Base-by-base conservation (phyloP, 2,329 filamentous ascomycete genomes). In the Pseudocercospora fuligena region DNA sequence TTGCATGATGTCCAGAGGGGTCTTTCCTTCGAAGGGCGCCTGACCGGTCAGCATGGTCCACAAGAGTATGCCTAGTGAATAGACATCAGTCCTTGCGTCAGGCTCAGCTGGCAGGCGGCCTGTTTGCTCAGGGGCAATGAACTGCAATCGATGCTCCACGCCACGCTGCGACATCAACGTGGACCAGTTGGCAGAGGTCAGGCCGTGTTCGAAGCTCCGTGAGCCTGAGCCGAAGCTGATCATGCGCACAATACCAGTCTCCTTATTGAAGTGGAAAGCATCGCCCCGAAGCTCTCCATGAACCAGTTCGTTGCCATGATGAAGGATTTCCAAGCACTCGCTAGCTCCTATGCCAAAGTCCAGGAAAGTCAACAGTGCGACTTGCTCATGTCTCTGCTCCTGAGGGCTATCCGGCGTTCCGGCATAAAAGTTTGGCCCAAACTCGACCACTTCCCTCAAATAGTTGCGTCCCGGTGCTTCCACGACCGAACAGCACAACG, bases 41-140 rank as follows among this genome's bases (percentile, higher is more conserved):
- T 90, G 87, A 29, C 93, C 92, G 1, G 92, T 92, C 54, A 97
- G 82, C 74, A 96, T 87, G 8, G 88, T 92, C 90, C 93, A 97
- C 78, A 97, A 94, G 1, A 97, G 80, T 46, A 97, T 89, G 3
- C 94, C 94, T 0, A 97, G 82, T 0, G 92, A 94, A 81, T 97
- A 97, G 33, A 97, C 96, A 78, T 98, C 94, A 16, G 94, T 97
- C 47, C 94, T 88, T 51, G 88, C 92, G 79, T 97, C 94, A 1
- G 94, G 94, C 78, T 97, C 94, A 3, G 92, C 93, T 2, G 93
- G 92, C 86, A 97, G 91, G 21, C 94, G 89, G 14, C 94, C 94
- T 2, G 94, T 97, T 82, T 97, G 94, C 77, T 98, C 94, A 0
- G 94, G 94, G 56, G 93, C 94, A 76, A 97, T 96, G 76, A 93